Evolutionary conservation across 257 asterid genomes (phyloP).

Genomic region (Ophiorrhiza pumila): DNA sequence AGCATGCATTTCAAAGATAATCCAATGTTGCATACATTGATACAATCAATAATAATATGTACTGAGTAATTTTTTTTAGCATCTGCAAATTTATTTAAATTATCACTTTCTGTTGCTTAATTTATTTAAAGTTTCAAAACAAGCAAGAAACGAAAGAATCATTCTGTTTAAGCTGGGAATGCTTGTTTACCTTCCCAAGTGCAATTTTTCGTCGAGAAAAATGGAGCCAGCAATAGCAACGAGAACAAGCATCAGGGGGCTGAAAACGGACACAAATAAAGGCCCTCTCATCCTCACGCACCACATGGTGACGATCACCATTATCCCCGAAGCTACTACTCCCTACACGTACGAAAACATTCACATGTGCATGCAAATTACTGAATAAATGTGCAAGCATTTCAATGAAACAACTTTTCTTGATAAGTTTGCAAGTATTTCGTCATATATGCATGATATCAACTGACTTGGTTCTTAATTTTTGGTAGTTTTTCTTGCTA

Average conservation of each 20-base stretch:
- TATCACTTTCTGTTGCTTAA: too few relatives aligned
- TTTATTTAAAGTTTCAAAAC: too few relatives aligned
- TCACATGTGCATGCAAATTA: not conserved
- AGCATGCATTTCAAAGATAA: too few relatives aligned
- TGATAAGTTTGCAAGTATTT: too few relatives aligned
- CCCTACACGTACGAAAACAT: constrained; percentile 39
- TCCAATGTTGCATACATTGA: too few relatives aligned
- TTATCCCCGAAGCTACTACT: constrained; percentile 44
- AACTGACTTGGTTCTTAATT: too few relatives aligned
- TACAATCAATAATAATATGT: too few relatives aligned
- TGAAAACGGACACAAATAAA: constrained; percentile 57
- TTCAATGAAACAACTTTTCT: not conserved
- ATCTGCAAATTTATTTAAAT: too few relatives aligned
- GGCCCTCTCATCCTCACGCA: constrained; percentile 73
- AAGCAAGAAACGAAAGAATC: too few relatives aligned
- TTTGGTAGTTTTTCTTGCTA: too few relatives aligned
- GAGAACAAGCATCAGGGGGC: constrained; percentile 58
- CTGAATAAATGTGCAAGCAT: not conserved
- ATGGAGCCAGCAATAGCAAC: constrained; percentile 59
- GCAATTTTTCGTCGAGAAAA: constrained; percentile 49
- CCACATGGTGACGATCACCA: constrained; percentile 41
- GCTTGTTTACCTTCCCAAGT: constrained; percentile 55
- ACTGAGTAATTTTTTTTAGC: too few relatives aligned
- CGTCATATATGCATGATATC: too few relatives aligned
- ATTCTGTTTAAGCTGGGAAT: not conserved